These are phyloP conservation scores for Clitoria ternatea DNA, from an alignment of 306 rosid species.

Conservation along the genomic window DNA sequence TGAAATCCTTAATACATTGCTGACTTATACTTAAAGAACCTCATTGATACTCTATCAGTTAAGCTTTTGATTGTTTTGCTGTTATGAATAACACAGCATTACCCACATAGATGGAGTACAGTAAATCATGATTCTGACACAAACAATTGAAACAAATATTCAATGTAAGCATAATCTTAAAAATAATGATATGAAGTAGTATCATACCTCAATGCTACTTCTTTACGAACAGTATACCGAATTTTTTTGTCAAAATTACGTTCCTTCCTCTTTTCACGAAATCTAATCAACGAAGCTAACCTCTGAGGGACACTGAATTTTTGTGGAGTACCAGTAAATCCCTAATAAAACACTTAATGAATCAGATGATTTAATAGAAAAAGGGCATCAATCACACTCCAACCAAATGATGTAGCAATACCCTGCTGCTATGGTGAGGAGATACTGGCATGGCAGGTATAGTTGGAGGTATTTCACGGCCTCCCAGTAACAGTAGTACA, in stretches of 20 bases:
- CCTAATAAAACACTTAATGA: conserved; percentile 53
- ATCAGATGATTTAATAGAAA: conserved; percentile 36
- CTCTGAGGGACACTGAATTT: conserved; percentile 64
- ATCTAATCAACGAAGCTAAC: conserved; percentile 70
- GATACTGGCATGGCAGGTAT: conserved; percentile 38
- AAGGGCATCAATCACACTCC: conserved; percentile 20
- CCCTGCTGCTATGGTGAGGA: conserved; percentile 45
- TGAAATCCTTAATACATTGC: neutral
- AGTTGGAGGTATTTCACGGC: conserved; percentile 55
- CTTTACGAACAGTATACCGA: conserved; percentile 77
- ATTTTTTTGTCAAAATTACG: conserved; percentile 77
- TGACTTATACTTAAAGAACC: neutral
- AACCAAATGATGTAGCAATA: conserved; percentile 37
- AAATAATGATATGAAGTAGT: conserved; percentile 22
- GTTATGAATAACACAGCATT: neutral
- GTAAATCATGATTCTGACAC: neutral
- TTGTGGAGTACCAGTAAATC: conserved; percentile 46
- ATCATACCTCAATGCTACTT: conserved; percentile 71
- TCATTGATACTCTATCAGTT: neutral
- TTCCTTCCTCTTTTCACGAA: conserved; percentile 81
- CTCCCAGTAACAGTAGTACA: conserved; percentile 63
- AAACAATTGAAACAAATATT: neutral
- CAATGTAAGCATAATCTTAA: conserved; percentile 1
- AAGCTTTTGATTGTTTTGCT: conserved; percentile 7
- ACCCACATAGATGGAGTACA: neutral